A percentile compares a stretch with the other conserved stretches of the same genome.
phyloP scores from a whole-genome alignment of 768 basidiomycete species.

The Lanmaoa rubissima region DNA sequence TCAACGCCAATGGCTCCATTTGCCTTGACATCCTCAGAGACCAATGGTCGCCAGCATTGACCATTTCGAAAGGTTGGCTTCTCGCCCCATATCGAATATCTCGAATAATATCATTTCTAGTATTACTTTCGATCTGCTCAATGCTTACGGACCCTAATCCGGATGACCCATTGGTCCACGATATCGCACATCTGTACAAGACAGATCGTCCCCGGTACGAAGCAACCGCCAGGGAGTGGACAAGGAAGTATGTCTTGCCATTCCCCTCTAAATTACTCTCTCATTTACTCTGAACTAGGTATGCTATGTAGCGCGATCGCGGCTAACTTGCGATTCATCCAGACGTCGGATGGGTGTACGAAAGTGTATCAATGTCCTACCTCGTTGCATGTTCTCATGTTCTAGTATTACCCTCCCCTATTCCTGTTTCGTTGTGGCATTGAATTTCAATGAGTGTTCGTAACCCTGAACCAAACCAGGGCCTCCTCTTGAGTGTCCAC shows the following conservation, averaged over 20 bases:
- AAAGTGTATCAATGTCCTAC: conserved; percentile 35
- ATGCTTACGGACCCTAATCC: conserved; percentile 99
- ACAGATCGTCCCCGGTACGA: conserved; percentile 97
- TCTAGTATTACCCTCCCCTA: conserved; percentile 31
- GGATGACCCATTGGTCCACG: conserved; percentile 97
- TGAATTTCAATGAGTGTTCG: conserved; percentile 19
- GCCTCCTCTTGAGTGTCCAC: not conserved
- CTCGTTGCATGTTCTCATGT: conserved; percentile 33
- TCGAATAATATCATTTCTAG: conserved; percentile 38
- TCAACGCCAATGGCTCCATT: conserved; percentile 99
- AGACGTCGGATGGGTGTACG: conserved; percentile 27
- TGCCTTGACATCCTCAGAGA: conserved; percentile 98
- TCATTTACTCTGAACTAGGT: conserved; percentile 28
- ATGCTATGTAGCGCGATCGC: conserved; percentile 50
- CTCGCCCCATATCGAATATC: not conserved
- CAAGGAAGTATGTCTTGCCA: conserved; percentile 80
- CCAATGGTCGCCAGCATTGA: conserved; percentile 98
- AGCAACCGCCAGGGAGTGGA: conserved; percentile 98
- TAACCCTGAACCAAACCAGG: not conserved
- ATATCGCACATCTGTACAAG: conserved; percentile 99
- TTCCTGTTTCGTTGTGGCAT: conserved; percentile 16
- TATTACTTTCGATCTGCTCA: conserved; percentile 96
- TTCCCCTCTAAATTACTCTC: not conserved
- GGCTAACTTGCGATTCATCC: conserved; percentile 23
- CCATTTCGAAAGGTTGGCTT: conserved; percentile 91